Evolutionary conservation across 208 protist genomes (phyloP), one percentile per base, ranked within the genome.

Genomic region (Leishmania mexicana): DNA sequence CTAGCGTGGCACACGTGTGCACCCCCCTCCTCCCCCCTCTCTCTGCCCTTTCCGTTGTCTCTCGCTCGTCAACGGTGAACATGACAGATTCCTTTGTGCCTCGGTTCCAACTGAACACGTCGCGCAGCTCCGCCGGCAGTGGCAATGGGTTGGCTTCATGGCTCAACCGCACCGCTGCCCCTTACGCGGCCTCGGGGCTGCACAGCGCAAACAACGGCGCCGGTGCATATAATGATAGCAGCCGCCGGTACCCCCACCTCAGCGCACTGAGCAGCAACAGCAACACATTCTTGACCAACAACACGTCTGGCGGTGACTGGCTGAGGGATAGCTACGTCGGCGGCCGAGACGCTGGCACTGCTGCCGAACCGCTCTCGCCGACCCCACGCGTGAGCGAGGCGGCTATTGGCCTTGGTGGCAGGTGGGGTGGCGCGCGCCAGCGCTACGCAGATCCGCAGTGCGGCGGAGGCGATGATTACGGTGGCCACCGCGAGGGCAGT

Each of bases 201-300:
- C 49, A 47, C 10, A 58, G 53, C 28, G 76, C 7, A 8, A 72
- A 35, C 21, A 75, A 51, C 38, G 53, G 72, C 15, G 31, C 5
- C n/a, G 58, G n/a, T 11, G 51, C 53, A 35, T 54, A 79, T n/a
- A 13, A 58, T 38, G 49, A 54, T 24, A 47, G 21, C 3, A 35
- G 28, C 45, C 28, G 17, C 28, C 28, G 28, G 45, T 51, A 53
- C 11, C 24, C 70, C 11, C 13, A 54, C 70, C 21, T 28, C 42
- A 51, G 70, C 11, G 45, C 70, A 31, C 70, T 31, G 3, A 83
- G 60, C 65, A 83, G 40, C 74, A 80, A 81, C 68, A 81, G 84
- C 78, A 84, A 67, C 75, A 83, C 80, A 19, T 83, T 40, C 47
- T 75, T 87, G 83, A 76, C 76, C 17, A 81, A 83, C 70, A 81